Conservation (phyloP, 1,284 basidiomycete genomes). For the Ceratobasidium sp. region DNA sequence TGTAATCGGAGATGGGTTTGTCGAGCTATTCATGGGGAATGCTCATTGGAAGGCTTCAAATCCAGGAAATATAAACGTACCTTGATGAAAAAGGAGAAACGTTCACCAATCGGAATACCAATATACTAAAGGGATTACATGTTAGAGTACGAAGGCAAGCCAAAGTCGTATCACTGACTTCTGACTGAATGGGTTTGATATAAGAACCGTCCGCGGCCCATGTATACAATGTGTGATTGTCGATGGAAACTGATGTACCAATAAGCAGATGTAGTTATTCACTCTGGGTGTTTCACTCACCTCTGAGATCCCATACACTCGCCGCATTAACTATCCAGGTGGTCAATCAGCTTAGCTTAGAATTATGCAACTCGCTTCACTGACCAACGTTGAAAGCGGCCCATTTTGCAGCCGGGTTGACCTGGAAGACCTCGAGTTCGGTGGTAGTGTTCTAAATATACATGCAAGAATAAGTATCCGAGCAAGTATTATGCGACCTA, state of each 20-base stretch:
- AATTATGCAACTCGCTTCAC: not conserved
- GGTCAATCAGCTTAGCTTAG: not conserved
- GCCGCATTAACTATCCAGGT: constrained; percentile 29
- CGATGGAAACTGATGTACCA: constrained; percentile 34
- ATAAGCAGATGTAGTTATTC: not conserved
- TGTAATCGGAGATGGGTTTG: constrained; percentile 35
- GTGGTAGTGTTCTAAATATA: constrained; percentile 29
- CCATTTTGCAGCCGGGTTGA: constrained; percentile 32
- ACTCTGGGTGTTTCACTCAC: not conserved
- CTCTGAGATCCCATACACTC: constrained; percentile 35
- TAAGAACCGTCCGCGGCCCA: constrained; percentile 47
- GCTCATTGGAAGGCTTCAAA: no score
- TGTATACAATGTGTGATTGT: constrained; percentile 44
- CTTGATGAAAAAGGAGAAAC: constrained; percentile 46
- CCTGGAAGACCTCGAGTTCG: constrained; percentile 31
- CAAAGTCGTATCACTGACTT: constrained; percentile 16
- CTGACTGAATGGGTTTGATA: constrained; percentile 38
- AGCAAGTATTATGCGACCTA: not conserved
- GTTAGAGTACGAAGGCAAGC: not conserved
- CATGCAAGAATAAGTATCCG: not conserved
- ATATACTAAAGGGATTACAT: constrained; percentile 16
- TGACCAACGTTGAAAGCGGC: constrained; percentile 38
- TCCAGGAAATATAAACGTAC: not conserved
- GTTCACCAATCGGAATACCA: constrained; percentile 44
- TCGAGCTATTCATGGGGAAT: no score